phyloP scores from a whole-genome alignment of 352 stramenopile genomes.

The Plasmopara viticola region DNA sequence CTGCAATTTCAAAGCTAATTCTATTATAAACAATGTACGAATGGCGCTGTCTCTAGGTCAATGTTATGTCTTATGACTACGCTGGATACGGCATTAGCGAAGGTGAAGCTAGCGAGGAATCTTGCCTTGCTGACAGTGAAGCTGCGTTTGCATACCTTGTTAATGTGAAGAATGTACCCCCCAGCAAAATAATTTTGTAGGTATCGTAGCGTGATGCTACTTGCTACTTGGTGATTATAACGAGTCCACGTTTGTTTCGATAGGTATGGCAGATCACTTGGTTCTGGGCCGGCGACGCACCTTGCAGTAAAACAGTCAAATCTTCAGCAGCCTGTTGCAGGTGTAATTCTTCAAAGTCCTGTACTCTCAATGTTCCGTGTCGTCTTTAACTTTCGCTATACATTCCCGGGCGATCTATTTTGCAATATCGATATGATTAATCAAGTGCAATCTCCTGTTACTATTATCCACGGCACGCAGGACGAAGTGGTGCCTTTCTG shows the following conservation, averaged over 20 bases:
- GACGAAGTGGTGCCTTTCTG: slow-evolving; percentile 99
- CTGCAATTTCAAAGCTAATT: not conserved
- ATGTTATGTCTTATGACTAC: slow-evolving; percentile 94
- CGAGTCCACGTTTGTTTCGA: not conserved
- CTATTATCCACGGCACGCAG: slow-evolving; percentile 97
- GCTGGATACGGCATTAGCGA: slow-evolving; percentile 96
- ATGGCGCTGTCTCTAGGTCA: slow-evolving; percentile 59
- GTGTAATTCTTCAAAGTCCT: slow-evolving; percentile 95
- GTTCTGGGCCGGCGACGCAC: slow-evolving; percentile 94
- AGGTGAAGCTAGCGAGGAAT: slow-evolving; percentile 88
- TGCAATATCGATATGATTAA: slow-evolving; percentile 95
- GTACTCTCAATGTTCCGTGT: slow-evolving; percentile 96
- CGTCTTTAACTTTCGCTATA: slow-evolving; percentile 98
- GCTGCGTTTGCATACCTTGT: slow-evolving; percentile 94
- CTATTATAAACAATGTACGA: not conserved
- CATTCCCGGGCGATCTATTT: slow-evolving; percentile 95
- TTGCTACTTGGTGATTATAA: slow-evolving; percentile 1
- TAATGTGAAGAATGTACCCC: slow-evolving; percentile 86
- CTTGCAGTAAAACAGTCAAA: slow-evolving; percentile 90
- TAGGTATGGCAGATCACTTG: slow-evolving; percentile 88
- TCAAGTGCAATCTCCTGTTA: slow-evolving; percentile 90
- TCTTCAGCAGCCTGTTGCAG: slow-evolving; percentile 86
- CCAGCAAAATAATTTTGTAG: slow-evolving; percentile 94
- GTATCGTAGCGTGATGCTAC: slow-evolving; percentile 10
- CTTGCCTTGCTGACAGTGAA: slow-evolving; percentile 94